phyloP scores from a whole-genome alignment of 108 stramenopile genomes.

The Stephanodiscus minutulus region DNA sequence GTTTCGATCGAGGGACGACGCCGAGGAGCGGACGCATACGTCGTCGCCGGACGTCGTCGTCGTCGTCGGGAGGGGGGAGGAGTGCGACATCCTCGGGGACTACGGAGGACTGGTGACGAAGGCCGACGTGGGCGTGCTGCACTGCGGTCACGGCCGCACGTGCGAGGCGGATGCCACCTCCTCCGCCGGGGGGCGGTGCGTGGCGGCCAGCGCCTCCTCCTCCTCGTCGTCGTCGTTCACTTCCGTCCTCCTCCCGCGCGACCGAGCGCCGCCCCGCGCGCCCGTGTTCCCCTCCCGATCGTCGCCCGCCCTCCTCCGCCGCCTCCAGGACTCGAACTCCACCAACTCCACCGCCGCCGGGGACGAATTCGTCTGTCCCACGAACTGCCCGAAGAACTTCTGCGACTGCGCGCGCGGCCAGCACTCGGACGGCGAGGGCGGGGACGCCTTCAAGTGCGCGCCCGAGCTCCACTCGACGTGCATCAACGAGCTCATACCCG shows the following conservation, averaged over 20 bases:
- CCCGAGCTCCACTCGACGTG: slow-evolving; percentile 30
- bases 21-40: too few relatives aligned
- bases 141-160: slow-evolving; percentile 15
- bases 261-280: slow-evolving; percentile 3
- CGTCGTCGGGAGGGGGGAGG: slow-evolving; percentile 9
- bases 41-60: too few relatives aligned
- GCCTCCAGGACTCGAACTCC: slow-evolving; percentile 30
- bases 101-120: background rate
- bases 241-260: slow-evolving; percentile 4
- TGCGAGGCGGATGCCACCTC: slow-evolving; percentile 27
- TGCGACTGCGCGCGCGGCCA: slow-evolving; percentile 34
- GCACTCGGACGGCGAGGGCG: background rate
- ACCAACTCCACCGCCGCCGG: too few relatives aligned
- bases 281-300: slow-evolving; percentile 3
- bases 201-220: background rate
- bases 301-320: slow-evolving; percentile 6
- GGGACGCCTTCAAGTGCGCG: slow-evolving; percentile 23
- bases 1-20: slow-evolving; percentile 4
- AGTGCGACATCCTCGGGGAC: slow-evolving; percentile 9
- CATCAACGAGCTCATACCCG: slow-evolving; percentile 8
- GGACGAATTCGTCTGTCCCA: slow-evolving; percentile 16
- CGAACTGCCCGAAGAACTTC: slow-evolving; percentile 39
- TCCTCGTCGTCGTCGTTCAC: too few relatives aligned
- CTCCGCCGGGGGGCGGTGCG: slow-evolving; percentile 28
- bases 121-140: slow-evolving; percentile 27